Base-by-base conservation (phyloP, 2,329 filamentous ascomycete genomes). In the Cladorrhinum sp. region DNA sequence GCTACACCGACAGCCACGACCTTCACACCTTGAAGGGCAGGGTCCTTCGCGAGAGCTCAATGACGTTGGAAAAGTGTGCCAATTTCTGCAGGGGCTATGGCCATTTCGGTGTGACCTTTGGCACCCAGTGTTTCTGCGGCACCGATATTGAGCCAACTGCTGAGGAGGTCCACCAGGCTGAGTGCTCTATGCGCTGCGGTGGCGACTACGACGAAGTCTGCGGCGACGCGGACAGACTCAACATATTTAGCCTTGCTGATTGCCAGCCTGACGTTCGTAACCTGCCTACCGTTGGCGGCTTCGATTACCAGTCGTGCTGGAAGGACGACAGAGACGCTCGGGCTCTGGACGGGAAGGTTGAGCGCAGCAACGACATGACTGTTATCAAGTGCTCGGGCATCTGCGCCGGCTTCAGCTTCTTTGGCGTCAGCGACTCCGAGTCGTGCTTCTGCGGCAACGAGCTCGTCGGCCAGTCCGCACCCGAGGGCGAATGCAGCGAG, bases 321-420 rank as follows among this genome's bases (percentile, higher is more conserved):
- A 59, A 55, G 26, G 66, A 67, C 48, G 30, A 60, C 39, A 52
- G 39, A 26, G n/a, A 9, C 51, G n/a, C 14, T 28, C 61, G 66
- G 18, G 33, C 55, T 24, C 62, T 67, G 28, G 48, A 49, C 20
- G 61, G 33, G 36, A 20, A 49, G 3, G 55, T 52, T 20, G 20
- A 48, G 24, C 55, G 59, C 52, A 70, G 87, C 83, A 58, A 89
- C 68, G 62, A 88, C 56, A 66, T 68, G 65, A 67, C 66, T 3
- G 62, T 65, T 24, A 60, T 64, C 59, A 57, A 24, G 6, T 68
- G 66, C 39, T 59, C 65, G 20, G 50, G 18, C 14, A 62, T 56
- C 20, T 68, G 65, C 60, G 16, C 30, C n/a, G 63, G 57, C 2
- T 66, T 14, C 51, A 2, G 2, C 5, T 64, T 55, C 56, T 66